phyloP scores from a whole-genome alignment of 1,284 basidiomycete species.

The Xanthoconium separans region DNA sequence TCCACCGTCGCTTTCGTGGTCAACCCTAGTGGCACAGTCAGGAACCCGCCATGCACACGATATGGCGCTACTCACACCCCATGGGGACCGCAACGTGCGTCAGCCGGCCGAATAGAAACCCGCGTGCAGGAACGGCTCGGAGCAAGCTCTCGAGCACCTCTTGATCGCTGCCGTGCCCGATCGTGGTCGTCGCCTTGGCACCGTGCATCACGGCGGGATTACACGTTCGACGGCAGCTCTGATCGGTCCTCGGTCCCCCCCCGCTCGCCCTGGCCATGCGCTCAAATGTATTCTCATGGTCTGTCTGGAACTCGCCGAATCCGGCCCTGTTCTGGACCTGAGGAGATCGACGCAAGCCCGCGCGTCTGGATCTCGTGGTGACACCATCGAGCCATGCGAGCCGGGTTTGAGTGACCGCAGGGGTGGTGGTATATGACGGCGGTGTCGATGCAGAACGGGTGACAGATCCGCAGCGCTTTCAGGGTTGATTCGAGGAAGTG shows the following conservation, averaged over 20 bases:
- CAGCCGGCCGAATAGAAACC: constrained; percentile 81
- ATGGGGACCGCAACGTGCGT: constrained; percentile 72
- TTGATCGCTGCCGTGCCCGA: constrained; percentile 73
- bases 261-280: constrained; percentile 60
- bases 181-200: constrained; percentile 70
- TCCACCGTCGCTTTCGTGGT: constrained; percentile 50
- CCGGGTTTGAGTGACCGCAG: constrained; percentile 87
- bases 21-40: constrained; percentile 47
- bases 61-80: constrained; percentile 61
- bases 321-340: constrained; percentile 72
- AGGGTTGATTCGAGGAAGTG: constrained; percentile 93
- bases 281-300: constrained; percentile 76
- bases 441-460: constrained; percentile 87
- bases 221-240: constrained; percentile 77
- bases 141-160: constrained; percentile 71
- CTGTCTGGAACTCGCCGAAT: constrained; percentile 80
- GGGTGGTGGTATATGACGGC: constrained; percentile 87
- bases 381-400: constrained; percentile 91
- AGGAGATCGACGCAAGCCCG: constrained; percentile 83
- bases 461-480: constrained; percentile 77
- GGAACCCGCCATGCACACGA: no score
- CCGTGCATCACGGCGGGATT: constrained; percentile 81
- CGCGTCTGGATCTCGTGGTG: constrained; percentile 80
- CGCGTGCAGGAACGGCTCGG: constrained; percentile 61
- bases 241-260: constrained; percentile 41